phyloP scores from a whole-genome alignment of 805 yeast species.

The Groenewaldozyma salmanticensis region DNA sequence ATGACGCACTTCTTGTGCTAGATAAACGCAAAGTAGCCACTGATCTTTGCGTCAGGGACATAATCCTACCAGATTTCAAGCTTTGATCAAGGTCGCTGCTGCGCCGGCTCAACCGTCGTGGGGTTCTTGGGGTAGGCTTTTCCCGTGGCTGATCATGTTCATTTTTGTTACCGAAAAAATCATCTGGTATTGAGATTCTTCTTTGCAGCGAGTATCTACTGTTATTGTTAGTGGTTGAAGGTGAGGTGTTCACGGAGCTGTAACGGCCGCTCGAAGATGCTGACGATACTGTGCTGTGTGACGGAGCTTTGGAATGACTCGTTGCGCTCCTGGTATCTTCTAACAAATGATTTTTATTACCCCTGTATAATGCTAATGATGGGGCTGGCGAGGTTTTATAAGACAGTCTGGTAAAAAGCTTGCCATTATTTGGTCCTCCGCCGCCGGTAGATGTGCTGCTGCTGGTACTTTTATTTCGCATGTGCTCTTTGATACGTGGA shows the following conservation, averaged over 20 bases:
- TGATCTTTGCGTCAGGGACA: slow-evolving; percentile 8
- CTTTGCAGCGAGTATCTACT: not conserved
- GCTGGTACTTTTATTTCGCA: not conserved
- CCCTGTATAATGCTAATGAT: not conserved
- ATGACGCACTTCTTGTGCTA: slow-evolving; percentile 1
- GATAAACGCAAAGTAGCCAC: slow-evolving; percentile 7
- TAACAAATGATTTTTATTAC: too few relatives aligned
- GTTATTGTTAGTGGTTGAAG: not conserved
- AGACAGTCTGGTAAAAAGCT: not conserved
- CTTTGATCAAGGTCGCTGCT: slow-evolving; percentile 10
- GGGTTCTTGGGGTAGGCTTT: not conserved
- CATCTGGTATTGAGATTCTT: not conserved
- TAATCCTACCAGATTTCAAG: slow-evolving; percentile 6
- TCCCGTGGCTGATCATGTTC: not conserved
- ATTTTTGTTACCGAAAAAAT: not conserved
- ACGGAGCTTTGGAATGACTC: not conserved
- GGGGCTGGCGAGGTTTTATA: not conserved
- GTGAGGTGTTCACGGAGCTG: not conserved
- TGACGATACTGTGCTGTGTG: not conserved
- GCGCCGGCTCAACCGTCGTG: slow-evolving; percentile 4
- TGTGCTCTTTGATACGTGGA: not conserved
- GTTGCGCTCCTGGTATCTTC: not conserved
- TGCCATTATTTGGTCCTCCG: too few relatives aligned
- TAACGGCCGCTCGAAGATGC: not conserved
- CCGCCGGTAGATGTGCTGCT: not conserved